Evolutionary conservation across 1,284 basidiomycete genomes (phyloP), one percentile per base, ranked within the genome.

Genomic region (Agaricales sp.): DNA sequence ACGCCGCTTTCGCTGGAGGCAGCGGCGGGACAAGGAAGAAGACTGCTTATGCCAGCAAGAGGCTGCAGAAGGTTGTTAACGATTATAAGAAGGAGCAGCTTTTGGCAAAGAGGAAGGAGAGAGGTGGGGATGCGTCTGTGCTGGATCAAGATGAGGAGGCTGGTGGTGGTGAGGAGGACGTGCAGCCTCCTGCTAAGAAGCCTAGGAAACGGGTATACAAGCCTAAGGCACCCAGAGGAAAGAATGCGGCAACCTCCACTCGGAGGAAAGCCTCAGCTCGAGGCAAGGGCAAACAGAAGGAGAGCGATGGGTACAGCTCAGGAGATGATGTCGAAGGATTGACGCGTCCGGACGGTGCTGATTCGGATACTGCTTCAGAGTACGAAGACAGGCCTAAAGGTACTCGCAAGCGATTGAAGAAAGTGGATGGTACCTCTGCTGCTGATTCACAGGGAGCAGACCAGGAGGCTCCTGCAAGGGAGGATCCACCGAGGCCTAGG

Each of bases 31-130:
- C 39, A 16, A n/a, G 39, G 18, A n/a, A 16, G 39, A 41, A 41
- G 16, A 41, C 39, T 53, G 87, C 76, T 25, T 96, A 87, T 64
- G 74, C 80, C 24, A 93, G 82, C 63, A 93, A 92, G 63, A 77
- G 95, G 3, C 69, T 99, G 53, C 91, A 97, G 62, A 75, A 90
- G 54, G 92, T 97, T 2, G 88, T 98, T 47, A 78, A 85, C 46
- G 84, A 87, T 51, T 94, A 89, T 63, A 73, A 89, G 51, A 71
- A 64, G 55, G 67, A 61, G 55, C 58, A 52, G 38, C n/a, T 26
- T 12, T 44, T 39, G 14, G 37, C 26, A 3, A 43, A 25, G 20
- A 43, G 41, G 30, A 51, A 52, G n/a, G 24, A 2, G 35, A 38
- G 51, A 45, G 43, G 55, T 18, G 46, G 46, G 39, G 13, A n/a